Evolutionary conservation across 495 filamentous ascomycete species (phyloP).

Genomic region (Penicillium herquei): DNA sequence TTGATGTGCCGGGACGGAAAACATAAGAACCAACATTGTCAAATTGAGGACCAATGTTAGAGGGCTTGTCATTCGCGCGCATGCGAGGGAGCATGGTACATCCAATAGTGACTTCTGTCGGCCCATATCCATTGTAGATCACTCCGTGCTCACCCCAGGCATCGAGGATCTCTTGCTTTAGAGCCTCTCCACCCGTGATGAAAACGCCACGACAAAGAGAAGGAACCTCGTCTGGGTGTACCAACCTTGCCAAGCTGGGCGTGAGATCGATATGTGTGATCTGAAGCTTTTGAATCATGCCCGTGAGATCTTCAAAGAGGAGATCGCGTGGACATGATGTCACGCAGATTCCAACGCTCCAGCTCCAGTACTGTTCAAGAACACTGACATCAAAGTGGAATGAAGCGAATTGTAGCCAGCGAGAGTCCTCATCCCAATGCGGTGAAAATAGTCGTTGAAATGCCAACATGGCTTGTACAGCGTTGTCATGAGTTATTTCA

Average conservation of each 20-base stretch:
- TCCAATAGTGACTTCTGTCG: conserved; percentile 89
- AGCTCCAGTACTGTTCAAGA: conserved; percentile 85
- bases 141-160: conserved; percentile 42
- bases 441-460: conserved; percentile 40
- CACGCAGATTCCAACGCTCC: conserved; percentile 79
- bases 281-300: conserved; percentile 61
- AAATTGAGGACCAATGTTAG: conserved; percentile 84
- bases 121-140: conserved; percentile 62
- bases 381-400: conserved; percentile 89
- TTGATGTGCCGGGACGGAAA: conserved; percentile 63
- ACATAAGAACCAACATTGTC: conserved; percentile 81
- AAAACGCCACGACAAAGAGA: conserved; percentile 35
- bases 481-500: conserved; percentile 57
- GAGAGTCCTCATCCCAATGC: conserved; percentile 59
- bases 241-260: conserved; percentile 44
- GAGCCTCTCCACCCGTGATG: conserved; percentile 43
- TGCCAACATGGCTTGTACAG: conserved; percentile 37
- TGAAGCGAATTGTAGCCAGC: conserved; percentile 84
- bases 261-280: conserved; percentile 85
- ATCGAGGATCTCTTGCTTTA: conserved; percentile 45
- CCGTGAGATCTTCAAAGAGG: conserved; percentile 72
- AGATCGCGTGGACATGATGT: conserved; percentile 75
- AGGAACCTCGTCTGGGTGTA: conserved; percentile 38
- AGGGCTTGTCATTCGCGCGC: conserved; percentile 64
- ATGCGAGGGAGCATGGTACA: conserved; percentile 72